Conservation (phyloP, 78 protist genomes). For the Dictyostelium purpureum region DNA sequence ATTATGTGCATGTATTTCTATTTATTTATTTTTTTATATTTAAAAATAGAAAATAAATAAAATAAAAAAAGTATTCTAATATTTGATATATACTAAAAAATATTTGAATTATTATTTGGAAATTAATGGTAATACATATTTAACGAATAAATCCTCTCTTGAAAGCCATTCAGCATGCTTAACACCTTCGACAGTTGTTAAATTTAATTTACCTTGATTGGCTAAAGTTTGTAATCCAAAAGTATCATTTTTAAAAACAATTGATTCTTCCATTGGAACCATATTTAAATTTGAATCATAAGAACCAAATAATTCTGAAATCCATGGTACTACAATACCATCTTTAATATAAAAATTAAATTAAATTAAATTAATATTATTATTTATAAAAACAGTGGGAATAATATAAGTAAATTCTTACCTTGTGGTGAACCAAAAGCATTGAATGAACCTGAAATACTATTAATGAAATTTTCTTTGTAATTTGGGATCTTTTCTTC, state of each 20-base stretch:
- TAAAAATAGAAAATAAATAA: no score
- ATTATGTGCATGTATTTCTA: no score
- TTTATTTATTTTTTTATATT: no score
- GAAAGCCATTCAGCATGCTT: slow-evolving; percentile 46
- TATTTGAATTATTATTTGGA: no score
- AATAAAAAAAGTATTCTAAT: no score
- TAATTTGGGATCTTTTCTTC: neutral
- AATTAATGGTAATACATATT: slow-evolving; percentile 25
- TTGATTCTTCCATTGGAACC: slow-evolving; percentile 1
- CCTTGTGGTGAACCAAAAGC: slow-evolving; percentile 25
- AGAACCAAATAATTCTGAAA: slow-evolving; percentile 39
- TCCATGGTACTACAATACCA: slow-evolving; percentile 48
- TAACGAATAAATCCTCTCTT: neutral
- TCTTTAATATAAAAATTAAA: no score
- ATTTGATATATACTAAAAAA: no score
- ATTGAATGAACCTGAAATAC: slow-evolving; percentile 31
- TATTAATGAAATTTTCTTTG: slow-evolving; percentile 9
- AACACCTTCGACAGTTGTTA: neutral
- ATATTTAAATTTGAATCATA: slow-evolving; percentile 8
- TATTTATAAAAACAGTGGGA: neutral
- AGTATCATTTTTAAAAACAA: slow-evolving; percentile 14
- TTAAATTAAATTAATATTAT: no score
- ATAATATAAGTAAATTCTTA: neutral
- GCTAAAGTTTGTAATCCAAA: slow-evolving; percentile 36
- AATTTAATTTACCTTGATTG: neutral